phyloP scores from a whole-genome alignment of 306 rosid genomes.

The Phaseolus lunatus region DNA sequence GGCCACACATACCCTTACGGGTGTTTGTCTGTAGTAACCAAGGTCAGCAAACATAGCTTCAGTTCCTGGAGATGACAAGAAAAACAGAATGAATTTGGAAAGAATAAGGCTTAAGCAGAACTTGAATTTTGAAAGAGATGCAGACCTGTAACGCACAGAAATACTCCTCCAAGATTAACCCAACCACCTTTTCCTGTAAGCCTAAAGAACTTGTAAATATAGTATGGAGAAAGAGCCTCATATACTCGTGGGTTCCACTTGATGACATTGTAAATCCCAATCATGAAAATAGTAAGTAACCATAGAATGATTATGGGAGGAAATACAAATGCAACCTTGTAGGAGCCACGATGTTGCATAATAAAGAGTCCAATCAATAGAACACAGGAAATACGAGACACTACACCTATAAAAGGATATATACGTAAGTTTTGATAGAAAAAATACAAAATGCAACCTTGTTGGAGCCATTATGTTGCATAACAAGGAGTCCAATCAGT shows the following conservation, averaged over 20 bases:
- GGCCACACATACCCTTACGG: constrained; percentile 73
- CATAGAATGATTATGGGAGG: constrained; percentile 78
- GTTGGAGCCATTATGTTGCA: constrained; percentile 89
- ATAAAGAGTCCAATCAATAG: constrained; percentile 70
- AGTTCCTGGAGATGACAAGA: constrained; percentile 60
- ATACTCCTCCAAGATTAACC: constrained; percentile 78
- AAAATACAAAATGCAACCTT: constrained; percentile 57
- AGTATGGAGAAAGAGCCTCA: constrained; percentile 85
- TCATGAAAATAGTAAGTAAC: constrained; percentile 64
- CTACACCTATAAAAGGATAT: constrained; percentile 54
- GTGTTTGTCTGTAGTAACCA: constrained; percentile 68
- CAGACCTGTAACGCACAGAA: constrained; percentile 79
- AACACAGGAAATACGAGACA: constrained; percentile 69
- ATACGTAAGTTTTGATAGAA: constrained; percentile 26
- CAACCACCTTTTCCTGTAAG: constrained; percentile 81
- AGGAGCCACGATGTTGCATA: constrained; percentile 87
- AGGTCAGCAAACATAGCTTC: constrained; percentile 87
- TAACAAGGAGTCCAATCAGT: constrained; percentile 66
- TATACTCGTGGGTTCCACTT: constrained; percentile 81
- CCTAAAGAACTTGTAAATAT: constrained; percentile 70
- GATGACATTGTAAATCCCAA: constrained; percentile 80
- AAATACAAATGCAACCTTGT: constrained; percentile 76
- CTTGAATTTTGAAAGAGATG: constrained; percentile 35
- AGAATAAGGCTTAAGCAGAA: constrained; percentile 30
- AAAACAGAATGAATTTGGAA: constrained; percentile 39